phyloP scores from a whole-genome alignment of 2,329 filamentous ascomycete genomes.

The Colletotrichum neosansevieriae region DNA sequence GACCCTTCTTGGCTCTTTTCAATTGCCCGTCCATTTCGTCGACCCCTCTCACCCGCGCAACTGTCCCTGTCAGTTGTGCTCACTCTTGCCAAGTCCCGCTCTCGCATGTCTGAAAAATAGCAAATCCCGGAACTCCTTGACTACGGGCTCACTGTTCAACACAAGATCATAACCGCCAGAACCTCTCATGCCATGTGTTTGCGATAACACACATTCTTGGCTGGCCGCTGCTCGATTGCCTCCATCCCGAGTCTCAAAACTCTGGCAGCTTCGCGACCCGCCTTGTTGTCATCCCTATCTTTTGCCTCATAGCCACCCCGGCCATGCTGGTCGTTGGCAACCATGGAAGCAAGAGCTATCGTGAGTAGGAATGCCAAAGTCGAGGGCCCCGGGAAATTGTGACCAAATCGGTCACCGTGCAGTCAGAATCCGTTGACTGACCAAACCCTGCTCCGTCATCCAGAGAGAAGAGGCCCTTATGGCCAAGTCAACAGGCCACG shows the following conservation, averaged over 20 bases:
- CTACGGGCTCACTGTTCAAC: background rate
- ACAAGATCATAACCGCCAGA: background rate
- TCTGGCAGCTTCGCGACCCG: background rate
- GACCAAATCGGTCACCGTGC: background rate
- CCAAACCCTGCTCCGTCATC: background rate
- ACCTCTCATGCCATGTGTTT: constrained; percentile 14
- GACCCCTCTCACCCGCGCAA: background rate
- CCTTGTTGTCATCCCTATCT: background rate
- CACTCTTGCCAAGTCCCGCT: background rate
- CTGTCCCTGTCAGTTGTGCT: background rate
- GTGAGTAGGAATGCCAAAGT: constrained; percentile 20
- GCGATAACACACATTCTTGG: constrained; percentile 7
- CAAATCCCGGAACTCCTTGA: background rate
- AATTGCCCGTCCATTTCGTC: background rate
- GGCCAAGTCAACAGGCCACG: constrained; percentile 53
- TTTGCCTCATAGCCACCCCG: background rate
- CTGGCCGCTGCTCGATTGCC: background rate
- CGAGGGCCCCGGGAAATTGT: background rate
- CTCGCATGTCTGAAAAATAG: background rate
- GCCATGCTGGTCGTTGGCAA: constrained; percentile 15
- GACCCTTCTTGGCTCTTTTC: background rate
- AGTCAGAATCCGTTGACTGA: background rate
- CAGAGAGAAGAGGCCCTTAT: constrained; percentile 55
- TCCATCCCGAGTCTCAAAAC: background rate
- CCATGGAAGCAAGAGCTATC: constrained; percentile 37